Evolutionary conservation across 179 eudicot species (phyloP), one percentile per base, ranked within the genome.

Genomic region (Camellia oleifera): DNA sequence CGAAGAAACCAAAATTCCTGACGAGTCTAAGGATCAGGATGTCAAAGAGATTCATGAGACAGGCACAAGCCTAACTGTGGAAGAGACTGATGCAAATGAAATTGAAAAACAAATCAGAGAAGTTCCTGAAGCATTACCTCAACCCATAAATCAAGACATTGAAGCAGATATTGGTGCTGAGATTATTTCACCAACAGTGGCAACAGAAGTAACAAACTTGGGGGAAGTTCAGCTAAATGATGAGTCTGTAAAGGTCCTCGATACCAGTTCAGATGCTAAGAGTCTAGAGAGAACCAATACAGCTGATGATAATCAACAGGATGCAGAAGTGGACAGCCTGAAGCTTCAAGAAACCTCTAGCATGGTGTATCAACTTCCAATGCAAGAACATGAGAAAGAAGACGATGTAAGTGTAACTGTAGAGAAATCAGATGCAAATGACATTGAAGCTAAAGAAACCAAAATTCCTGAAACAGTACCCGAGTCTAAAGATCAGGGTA

Each of bases 311-410:
- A 58, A 56, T 5, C 52, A 46, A 58, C 42, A 68, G 77, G 74
- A 45, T 52, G 57, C 15, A 52, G 65, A 74, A 80, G 63, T 65
- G 65, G 73, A 74, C 56, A 54, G 42, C 11, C 20, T 53, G 32
- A 69, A 72, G 52, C 63, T 74, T 18, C 57, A 80, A 74, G 82
- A 74, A n/a, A 58, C 40, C 73, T 32, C 12, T 5, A 53, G 7
- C 4, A 44, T n/a, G 62, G 67, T 74, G 56, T 53, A 45, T 18
- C 60, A 53, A 32, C 20, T 52, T 80, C 32, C 40, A 65, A 52
- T 18, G 5, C 65, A 74, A 15, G 67, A 80, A 53, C 46, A 45
- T 5, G 65, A 71, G 72, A 66, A 72, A 72, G 76, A 67, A 78
- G 79, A 69, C 2, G 45, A 46, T 5, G 57, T 26, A 62, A 57